These are phyloP conservation scores for Claviceps africana DNA, from an alignment of 2,329 filamentous ascomycete species.

Conservation along the genomic window DNA sequence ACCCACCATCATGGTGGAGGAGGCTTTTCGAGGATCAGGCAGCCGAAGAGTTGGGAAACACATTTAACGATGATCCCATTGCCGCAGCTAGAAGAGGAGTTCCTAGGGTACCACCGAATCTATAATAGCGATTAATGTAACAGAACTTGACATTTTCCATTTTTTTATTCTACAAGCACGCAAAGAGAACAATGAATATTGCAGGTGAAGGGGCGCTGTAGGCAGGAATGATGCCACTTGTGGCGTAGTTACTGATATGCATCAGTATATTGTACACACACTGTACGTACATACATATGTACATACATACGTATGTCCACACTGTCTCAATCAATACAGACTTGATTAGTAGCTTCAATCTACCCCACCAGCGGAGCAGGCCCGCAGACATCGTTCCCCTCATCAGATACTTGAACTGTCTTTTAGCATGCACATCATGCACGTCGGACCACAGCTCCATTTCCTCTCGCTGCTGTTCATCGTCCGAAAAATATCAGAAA, in stretches of 20 bases:
- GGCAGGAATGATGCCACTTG: not conserved
- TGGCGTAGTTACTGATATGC: not conserved
- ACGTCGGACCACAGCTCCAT: not conserved
- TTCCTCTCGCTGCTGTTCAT: no score
- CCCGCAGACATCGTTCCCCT: no score
- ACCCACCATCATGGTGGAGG: slow-evolving; percentile 83
- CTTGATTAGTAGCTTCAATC: not conserved
- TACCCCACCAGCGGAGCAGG: not conserved
- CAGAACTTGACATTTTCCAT: not conserved
- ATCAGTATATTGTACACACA: no score
- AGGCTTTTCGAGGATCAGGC: slow-evolving; percentile 59
- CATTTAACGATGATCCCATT: slow-evolving; percentile 48
- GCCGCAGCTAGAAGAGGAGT: slow-evolving; percentile 34
- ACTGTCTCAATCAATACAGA: not conserved
- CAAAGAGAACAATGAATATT: not conserved
- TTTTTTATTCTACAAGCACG: no score
- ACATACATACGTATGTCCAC: no score
- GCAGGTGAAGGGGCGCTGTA: not conserved
- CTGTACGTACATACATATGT: no score
- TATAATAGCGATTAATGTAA: not conserved
- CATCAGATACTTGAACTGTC: not conserved
- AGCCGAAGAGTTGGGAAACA: slow-evolving; percentile 33
- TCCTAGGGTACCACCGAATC: not conserved
- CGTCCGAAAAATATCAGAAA: not conserved
- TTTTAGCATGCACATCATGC: not conserved